These are phyloP conservation scores for Penicilliopsis zonata DNA, from an alignment of 495 filamentous ascomycete genomes.

Conservation along the genomic window DNA sequence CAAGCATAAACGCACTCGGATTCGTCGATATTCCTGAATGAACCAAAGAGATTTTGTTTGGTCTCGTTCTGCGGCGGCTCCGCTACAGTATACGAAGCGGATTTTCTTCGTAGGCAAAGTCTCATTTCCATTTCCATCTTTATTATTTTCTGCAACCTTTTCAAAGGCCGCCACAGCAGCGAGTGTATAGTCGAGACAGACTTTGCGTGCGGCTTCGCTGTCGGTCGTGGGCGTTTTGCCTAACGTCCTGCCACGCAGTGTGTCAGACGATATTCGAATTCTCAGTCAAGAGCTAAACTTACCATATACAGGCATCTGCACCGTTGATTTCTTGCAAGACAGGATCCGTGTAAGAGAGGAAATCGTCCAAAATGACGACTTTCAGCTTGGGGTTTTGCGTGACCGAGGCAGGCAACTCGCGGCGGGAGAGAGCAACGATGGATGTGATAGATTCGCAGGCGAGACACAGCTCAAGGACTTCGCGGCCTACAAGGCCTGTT, in stretches of 20 bases:
- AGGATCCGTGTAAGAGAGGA: conserved; percentile 24
- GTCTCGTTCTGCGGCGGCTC: conserved; percentile 32
- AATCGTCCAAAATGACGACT: conserved; percentile 32
- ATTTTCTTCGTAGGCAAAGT: conserved; percentile 19
- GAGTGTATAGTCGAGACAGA: conserved; percentile 32
- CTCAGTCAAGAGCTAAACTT: too few species aligned
- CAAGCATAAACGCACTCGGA: conserved; percentile 24
- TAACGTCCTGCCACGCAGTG: too few species aligned
- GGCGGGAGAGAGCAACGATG: conserved; percentile 34
- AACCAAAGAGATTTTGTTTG: conserved; percentile 31
- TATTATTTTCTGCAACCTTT: conserved; percentile 3
- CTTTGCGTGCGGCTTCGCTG: conserved; percentile 10
- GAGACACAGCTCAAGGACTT: conserved; percentile 35
- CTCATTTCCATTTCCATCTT: conserved; percentile 3
- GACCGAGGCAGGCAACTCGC: conserved; percentile 16
- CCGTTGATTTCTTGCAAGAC: conserved; percentile 26
- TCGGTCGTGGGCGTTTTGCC: conserved; percentile 6
- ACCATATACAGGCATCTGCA: conserved; percentile 43
- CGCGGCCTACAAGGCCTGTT: conserved; percentile 39
- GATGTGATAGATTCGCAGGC: conserved; percentile 31
- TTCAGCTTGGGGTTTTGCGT: conserved; percentile 35
- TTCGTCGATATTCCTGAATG: conserved; percentile 24
- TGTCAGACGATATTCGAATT: too few species aligned
- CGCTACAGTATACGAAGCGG: conserved; percentile 40
- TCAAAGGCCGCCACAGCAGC: conserved; percentile 30